A percentile compares a stretch with the other conserved stretches of the same genome.
Evolutionary conservation across 108 stramenopile species (phyloP).

Genomic region (Cyclostephanos invisitatus): DNA sequence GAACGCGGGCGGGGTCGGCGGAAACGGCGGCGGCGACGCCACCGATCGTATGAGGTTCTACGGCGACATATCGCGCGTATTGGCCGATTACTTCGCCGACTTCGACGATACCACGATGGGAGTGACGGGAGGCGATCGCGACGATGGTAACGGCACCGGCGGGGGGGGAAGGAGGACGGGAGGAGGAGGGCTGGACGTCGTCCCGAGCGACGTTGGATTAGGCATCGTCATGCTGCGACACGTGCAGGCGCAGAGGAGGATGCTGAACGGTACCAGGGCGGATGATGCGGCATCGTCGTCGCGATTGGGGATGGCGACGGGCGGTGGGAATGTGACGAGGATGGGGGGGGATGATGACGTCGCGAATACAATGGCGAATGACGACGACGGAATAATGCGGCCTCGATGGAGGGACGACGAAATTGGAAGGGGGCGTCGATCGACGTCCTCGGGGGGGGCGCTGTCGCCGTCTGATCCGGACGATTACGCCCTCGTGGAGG

Average conservation of each 20-base stretch:
- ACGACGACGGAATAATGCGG: too few species aligned
- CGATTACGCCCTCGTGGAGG: constrained; percentile 63
- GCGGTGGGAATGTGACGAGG: too few species aligned
- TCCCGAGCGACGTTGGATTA: constrained; percentile 78
- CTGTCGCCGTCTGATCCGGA: constrained; percentile 60
- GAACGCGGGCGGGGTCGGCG: background rate
- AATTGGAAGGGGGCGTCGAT: constrained; percentile 8
- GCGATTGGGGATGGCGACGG: background rate
- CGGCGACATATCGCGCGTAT: constrained; percentile 67
- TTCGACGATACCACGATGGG: constrained; percentile 28
- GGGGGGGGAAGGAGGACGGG: too few species aligned
- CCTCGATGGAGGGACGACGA: too few species aligned
- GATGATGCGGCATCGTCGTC: constrained; percentile 27
- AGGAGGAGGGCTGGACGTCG: constrained; percentile 55
- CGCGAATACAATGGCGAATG: too few species aligned
- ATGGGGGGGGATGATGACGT: too few species aligned
- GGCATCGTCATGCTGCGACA: constrained; percentile 78
- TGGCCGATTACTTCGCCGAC: constrained; percentile 83
- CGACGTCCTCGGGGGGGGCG: constrained; percentile 31
- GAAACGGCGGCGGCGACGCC: constrained; percentile 24
- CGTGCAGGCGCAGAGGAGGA: constrained; percentile 66
- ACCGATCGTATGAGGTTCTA: constrained; percentile 51
- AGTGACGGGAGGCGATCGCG: background rate
- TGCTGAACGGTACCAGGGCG: constrained; percentile 50
- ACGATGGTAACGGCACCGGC: constrained; percentile 12